Evolutionary conservation across 345 rosid species (phyloP).

Genomic region (Syzygium oleosum): DNA sequence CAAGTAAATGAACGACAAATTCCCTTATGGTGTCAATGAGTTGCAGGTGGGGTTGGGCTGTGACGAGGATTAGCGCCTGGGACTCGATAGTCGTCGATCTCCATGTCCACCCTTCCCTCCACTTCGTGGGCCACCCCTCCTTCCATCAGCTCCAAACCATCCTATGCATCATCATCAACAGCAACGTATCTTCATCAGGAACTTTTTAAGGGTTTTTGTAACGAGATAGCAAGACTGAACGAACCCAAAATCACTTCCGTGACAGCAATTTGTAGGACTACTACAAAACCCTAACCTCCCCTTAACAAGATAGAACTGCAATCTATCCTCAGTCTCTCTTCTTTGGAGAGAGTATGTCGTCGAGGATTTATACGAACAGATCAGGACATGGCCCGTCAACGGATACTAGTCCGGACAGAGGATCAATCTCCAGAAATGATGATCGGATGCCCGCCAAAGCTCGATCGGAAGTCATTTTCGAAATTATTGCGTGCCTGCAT

Average conservation of each 20-base stretch:
- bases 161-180: conserved; percentile 2
- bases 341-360: background rate
- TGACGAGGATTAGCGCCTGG: conserved; percentile 56
- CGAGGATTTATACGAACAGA: background rate
- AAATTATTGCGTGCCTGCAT: too few species aligned
- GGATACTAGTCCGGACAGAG: background rate
- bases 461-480: background rate
- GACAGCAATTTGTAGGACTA: background rate
- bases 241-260: background rate
- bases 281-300: background rate
- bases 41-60: conserved; percentile 34
- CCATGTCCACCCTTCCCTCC: conserved; percentile 44
- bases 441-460: background rate
- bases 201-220: background rate
- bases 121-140: background rate
- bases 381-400: background rate
- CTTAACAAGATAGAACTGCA: background rate
- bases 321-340: background rate
- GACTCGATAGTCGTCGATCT: conserved; percentile 49
- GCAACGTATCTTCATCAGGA: background rate
- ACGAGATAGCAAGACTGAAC: background rate
- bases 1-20: background rate
- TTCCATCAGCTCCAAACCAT: conserved; percentile 2
- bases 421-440: background rate
- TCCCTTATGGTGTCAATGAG: background rate